Evolutionary conservation across 208 protist species (phyloP), one percentile per base, ranked within the genome.

Genomic region (Kentomonas sorsogonicus): DNA sequence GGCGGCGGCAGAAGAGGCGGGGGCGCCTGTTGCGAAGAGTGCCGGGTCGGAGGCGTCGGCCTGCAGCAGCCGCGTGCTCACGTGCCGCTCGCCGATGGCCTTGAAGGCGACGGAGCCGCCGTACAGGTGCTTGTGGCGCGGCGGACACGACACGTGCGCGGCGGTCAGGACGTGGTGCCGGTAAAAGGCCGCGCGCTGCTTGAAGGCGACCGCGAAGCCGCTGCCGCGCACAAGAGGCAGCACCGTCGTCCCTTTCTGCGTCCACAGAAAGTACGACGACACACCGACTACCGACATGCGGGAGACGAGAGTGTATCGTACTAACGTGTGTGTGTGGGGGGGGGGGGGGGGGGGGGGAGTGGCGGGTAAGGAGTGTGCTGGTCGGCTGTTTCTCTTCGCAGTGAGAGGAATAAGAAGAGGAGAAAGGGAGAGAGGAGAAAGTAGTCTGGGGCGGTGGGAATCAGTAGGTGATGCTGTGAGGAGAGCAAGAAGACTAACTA

Each of bases 201-300:
- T 44, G 63, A 91, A 94, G 11, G 55, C 40, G 13, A 91, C 63
- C 23, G 91, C 53, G 52, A 94, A 94, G 36, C 88, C 88, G 63
- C 83, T 91, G 10, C 88, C 88, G 1, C 88, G 83, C 25, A 91
- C 79, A 10, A 94, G 60, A 16, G 88, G 88, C 29, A 94, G 71
- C 53, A 82, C 66, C 22, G 88, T 94, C 36, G 74, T 72, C 1
- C 88, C 88, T 61, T 94, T 94, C 45, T 90, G 82, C 4, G 88
- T 92, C 83, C 83, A 91, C 10, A 94, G 57, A 74, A 94, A 92
- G 64, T 94, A 94, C 0, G 84, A 92, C 0, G 84, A 94, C 4
- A 94, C 56, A 44, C 81, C 84, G 31, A 91, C 56, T 20, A 83
- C 67, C 10, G 74, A 85, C 86, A 93, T 91, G 20, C 18, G 38